Evolutionary conservation across 352 stramenopile species (phyloP), one percentile per base, ranked within the genome.

Genomic region (Globisporangium paroecandrum): DNA sequence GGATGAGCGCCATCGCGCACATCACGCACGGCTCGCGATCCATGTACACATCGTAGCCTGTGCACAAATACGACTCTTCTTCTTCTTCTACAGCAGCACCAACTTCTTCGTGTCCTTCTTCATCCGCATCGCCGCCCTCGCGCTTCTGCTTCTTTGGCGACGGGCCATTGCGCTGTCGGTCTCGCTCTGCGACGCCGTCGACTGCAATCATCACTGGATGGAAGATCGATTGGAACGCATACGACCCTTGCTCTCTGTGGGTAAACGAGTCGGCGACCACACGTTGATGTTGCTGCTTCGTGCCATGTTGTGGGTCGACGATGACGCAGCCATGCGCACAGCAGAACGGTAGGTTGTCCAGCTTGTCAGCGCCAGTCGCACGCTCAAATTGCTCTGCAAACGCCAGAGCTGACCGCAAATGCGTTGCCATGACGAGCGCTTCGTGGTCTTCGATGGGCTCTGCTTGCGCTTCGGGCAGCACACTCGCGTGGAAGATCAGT

Each of bases 1-100:
- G 91, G 3, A 97, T 73, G 1, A 97, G 78, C 8, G 90, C 91
- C 91, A 97, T 97, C 1, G 91, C 85, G 62, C 90, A 97, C 89
- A 97, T 96, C 18, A 75, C 76, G 53, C 90, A 97, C 49, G 91
- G 91, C 73, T 97, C 91, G 27, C 74, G 64, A 61, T 95, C 89
- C 24, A 96, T 22, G 59, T 93, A 97, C 47, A 96, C 73, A 49
- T 97, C 91, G 68, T 96, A 93, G 38, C 88, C 89, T 5, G 90
- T 97, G 68, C 90, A 97, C 62, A 97, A 68, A 63, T 97, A 97
- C 41, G 89, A 91, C 64, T 89, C 74, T n/a, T 60, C 47, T 69
- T 54, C 10, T 36, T 47, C 62, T 7, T 20, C 49, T 22, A 34
- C 20, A 7, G 38, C 38, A 27, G 58, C 25, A 20, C 36, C 29